Evolutionary conservation across 306 rosid species (phyloP).

Genomic region (Spatholobus suberectus): DNA sequence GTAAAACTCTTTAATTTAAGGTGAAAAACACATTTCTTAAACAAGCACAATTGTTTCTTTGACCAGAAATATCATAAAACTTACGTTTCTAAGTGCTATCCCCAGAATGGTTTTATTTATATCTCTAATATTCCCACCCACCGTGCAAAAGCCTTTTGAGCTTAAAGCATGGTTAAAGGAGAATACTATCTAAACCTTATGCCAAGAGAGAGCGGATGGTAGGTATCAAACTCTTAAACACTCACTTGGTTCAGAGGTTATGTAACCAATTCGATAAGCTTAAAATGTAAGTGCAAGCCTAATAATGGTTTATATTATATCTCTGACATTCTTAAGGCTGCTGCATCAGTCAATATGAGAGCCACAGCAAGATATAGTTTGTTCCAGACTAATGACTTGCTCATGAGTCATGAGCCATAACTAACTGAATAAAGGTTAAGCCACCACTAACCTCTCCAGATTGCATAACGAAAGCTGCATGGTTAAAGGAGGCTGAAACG

Average conservation of each 20-base stretch:
- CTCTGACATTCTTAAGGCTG: neutral
- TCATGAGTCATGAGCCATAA: slow-evolving; percentile 1
- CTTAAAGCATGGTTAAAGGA: slow-evolving; percentile 2
- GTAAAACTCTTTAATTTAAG: neutral
- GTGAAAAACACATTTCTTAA: neutral
- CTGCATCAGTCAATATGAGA: neutral
- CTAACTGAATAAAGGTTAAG: slow-evolving; percentile 19
- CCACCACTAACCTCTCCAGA: slow-evolving; percentile 80
- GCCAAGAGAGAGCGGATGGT: neutral
- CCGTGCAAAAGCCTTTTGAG: neutral
- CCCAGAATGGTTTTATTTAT: neutral
- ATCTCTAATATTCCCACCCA: neutral
- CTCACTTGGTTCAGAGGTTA: neutral
- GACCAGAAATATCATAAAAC: neutral
- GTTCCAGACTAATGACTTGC: slow-evolving; percentile 5
- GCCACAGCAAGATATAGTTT: neutral
- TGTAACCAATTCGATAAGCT: slow-evolving; percentile 11
- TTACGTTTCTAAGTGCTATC: neutral
- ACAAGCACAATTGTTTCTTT: neutral
- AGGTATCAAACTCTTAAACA: neutral
- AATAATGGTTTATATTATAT: slow-evolving; percentile 1
- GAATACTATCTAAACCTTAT: neutral
- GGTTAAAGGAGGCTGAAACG: slow-evolving; percentile 89
- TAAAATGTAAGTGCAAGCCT: slow-evolving; percentile 28
- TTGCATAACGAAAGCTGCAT: slow-evolving; percentile 83